These are phyloP conservation scores for Tremella mesenterica DNA, from an alignment of 768 basidiomycete genomes.

Conservation along the genomic window DNA sequence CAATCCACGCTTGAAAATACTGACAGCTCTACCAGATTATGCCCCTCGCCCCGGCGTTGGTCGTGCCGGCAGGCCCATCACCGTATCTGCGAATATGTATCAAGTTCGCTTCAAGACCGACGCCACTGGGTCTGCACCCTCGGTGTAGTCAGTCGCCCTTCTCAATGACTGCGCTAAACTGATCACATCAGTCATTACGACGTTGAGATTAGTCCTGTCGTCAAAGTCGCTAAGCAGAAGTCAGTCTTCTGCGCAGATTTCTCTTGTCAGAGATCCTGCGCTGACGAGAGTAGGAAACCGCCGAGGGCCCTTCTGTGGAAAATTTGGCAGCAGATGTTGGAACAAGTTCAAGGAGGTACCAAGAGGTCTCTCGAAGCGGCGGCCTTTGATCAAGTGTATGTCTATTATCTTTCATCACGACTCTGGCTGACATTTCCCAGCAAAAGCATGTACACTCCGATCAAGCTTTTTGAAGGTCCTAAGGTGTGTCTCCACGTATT, in stretches of 20 bases:
- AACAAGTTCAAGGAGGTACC: conserved; percentile 14
- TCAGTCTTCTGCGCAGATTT: conserved; percentile 5
- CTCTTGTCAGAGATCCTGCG: neutral
- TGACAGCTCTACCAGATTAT: no score
- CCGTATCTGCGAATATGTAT: conserved; percentile 36
- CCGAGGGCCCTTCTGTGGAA: neutral
- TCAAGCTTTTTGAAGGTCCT: conserved; percentile 15
- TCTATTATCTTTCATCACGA: neutral
- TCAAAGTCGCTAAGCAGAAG: conserved; percentile 41
- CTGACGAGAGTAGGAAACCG: neutral
- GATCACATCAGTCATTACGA: conserved; percentile 35
- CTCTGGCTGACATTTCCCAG: conserved; percentile 10
- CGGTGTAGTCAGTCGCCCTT: neutral
- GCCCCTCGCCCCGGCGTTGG: conserved; percentile 22
- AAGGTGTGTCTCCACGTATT: conserved; percentile 5
- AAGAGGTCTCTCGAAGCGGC: conserved; percentile 26
- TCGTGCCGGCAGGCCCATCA: conserved; percentile 23
- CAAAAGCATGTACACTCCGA: conserved; percentile 40
- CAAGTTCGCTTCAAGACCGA: conserved; percentile 28
- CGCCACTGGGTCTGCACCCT: conserved; percentile 3
- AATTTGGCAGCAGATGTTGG: neutral
- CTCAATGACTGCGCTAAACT: neutral
- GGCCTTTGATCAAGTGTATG: conserved; percentile 33
- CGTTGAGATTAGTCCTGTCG: conserved; percentile 42
- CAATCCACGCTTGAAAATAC: no score